Evolutionary conservation across 208 protist genomes (phyloP).

Genomic region (Leishmania gerbilli): DNA sequence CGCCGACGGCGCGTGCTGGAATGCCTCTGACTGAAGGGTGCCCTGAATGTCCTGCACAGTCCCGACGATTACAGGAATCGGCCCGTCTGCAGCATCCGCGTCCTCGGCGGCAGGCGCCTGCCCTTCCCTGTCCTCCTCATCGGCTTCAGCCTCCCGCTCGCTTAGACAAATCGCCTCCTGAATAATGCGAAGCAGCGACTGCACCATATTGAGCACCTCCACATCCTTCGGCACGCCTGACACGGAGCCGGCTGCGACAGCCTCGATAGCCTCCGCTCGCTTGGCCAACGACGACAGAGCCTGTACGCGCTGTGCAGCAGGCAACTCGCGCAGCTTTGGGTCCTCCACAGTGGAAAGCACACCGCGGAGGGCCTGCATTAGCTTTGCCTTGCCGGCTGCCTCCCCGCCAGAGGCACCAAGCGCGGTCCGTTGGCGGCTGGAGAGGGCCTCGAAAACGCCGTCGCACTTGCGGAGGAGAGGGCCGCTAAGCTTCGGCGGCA

Average conservation of each 20-base stretch:
- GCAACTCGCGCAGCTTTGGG: slow-evolving; percentile 15
- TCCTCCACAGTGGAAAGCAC: slow-evolving; percentile 14
- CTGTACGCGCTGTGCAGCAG: slow-evolving; percentile 21
- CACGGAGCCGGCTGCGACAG: slow-evolving; percentile 9
- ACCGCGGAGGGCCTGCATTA: slow-evolving; percentile 23
- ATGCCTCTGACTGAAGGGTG: slow-evolving; percentile 20
- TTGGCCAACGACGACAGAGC: slow-evolving; percentile 9
- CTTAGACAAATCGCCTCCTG: slow-evolving; percentile 6
- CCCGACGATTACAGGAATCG: slow-evolving; percentile 13
- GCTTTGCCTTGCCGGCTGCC: slow-evolving; percentile 3
- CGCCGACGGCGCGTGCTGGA: slow-evolving; percentile 20
- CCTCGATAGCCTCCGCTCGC: slow-evolving; percentile 12
- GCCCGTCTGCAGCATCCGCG: neutral
- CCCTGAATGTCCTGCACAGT: slow-evolving; percentile 21
- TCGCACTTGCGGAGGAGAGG: slow-evolving; percentile 57
- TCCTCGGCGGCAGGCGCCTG: slow-evolving; percentile 4
- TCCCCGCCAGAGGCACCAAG: neutral
- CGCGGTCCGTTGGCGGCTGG: neutral
- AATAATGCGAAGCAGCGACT: slow-evolving; percentile 12
- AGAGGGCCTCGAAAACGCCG: slow-evolving; percentile 28
- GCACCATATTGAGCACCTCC: slow-evolving; percentile 18
- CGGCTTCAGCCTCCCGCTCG: slow-evolving; percentile 1
- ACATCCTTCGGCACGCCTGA: neutral
- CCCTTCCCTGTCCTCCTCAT: neutral
- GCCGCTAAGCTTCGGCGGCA: slow-evolving; percentile 40